phyloP scores from a whole-genome alignment of 2,329 filamentous ascomycete species.

The Tolypocladium tropicale region DNA sequence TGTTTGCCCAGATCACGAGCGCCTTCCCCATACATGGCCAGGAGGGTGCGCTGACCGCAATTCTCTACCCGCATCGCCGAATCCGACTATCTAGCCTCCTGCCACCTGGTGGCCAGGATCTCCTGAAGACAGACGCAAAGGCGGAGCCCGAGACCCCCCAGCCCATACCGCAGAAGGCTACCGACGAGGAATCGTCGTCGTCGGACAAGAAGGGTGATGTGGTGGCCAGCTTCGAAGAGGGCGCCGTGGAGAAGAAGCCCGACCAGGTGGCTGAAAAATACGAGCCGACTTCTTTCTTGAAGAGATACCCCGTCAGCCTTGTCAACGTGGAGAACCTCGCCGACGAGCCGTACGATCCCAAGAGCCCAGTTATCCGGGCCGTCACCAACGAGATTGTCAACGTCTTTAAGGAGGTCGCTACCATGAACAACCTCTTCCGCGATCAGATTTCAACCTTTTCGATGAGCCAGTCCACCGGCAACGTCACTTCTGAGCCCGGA shows the following conservation, averaged over 20 bases:
- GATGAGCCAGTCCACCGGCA: conserved; percentile 88
- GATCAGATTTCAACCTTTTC: conserved; percentile 97
- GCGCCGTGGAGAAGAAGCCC: conserved; percentile 49
- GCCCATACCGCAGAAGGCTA: conserved; percentile 44
- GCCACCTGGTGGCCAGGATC: conserved; percentile 48
- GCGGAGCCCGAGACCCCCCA: conserved; percentile 41
- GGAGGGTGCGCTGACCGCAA: conserved; percentile 76
- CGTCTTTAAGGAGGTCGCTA: conserved; percentile 94
- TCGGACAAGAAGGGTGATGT: conserved; percentile 80
- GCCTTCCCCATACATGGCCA: conserved; percentile 86
- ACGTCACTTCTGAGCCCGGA: conserved; percentile 87
- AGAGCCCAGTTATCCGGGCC: conserved; percentile 79
- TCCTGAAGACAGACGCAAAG: conserved; percentile 42
- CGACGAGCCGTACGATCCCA: conserved; percentile 84
- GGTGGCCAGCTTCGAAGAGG: conserved; percentile 93
- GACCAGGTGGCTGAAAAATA: conserved; percentile 48
- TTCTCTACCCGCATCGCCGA: conserved; percentile 89
- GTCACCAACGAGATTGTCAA: conserved; percentile 97
- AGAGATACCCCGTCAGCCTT: conserved; percentile 83
- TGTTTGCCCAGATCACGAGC: conserved; percentile 96
- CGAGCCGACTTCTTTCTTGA: conserved; percentile 83
- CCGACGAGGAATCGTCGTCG: conserved; percentile 36
- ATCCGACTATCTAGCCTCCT: conserved; percentile 83
- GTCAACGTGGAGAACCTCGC: conserved; percentile 90
- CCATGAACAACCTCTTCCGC: conserved; percentile 86